Evolutionary conservation across 106 monocot genomes (phyloP), one percentile per base, ranked within the genome.

Genomic region (Dactylorhiza incarnata): DNA sequence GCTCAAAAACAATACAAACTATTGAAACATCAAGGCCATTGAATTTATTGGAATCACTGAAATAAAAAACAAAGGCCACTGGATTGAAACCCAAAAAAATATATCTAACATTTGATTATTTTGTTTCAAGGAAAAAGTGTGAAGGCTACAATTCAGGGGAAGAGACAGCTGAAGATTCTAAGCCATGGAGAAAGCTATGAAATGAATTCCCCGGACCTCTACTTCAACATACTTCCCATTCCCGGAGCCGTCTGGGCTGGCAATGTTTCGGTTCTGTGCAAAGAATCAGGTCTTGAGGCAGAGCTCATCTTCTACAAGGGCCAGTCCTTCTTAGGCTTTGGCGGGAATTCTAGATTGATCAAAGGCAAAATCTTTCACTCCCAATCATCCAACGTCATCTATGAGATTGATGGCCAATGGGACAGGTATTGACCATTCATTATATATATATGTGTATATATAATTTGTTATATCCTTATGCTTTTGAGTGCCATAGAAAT

Each of bases 401-500:
- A 85, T 52, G 97, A 94, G 85, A 88, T 99, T 6, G 54, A 83
- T 6, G 97, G 97, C 48, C 86, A 83, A 2, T 99, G 97, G 97
- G 94, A 99, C 73, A 87, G 84, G 92, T 92, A 83, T 16, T 26
- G 37, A 37, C 37, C 2, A 37, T 37, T 37, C 37, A 37, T 37
- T 37, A 37, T 37, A 37, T 37, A 37, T 37, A 37, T 37, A 3
- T 37, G 37, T 37, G 3, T 37, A 37, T 37, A 37, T 37, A 37
- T 37, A 37, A 37, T 37, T 37, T 37, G 37, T 37, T 37, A 37
- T 37, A 37, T 37, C 37, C 37, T 37, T 37, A 37, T 37, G 3
- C 37, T 37, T 37, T 37, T 37, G 37, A 37, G 37, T 37, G 37
- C 37, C 37, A 37, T 37, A 37, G 37, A 37, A 37, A 37, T 37